Percentiles rank a stretch among this genome's conserved stretches.
Evolutionary conservation across 2,329 filamentous ascomycete genomes (phyloP).

Genomic region (Chaetothyriales sp.): DNA sequence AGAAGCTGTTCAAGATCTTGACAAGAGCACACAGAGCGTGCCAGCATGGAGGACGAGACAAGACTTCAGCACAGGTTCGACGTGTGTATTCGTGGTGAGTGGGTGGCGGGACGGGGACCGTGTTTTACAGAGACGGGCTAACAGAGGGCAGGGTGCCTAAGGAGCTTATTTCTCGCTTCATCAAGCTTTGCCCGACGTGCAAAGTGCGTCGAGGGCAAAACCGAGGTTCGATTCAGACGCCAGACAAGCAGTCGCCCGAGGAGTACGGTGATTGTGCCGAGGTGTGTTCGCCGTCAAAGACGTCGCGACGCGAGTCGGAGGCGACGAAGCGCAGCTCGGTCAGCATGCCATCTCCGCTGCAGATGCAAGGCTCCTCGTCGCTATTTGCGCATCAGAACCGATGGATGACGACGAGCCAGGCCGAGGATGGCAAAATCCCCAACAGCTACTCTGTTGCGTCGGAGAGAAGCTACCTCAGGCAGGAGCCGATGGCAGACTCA

Average conservation of each 20-base stretch:
- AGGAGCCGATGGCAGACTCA: neutral
- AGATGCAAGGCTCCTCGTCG: slow-evolving; percentile 12
- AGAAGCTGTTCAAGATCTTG: slow-evolving; percentile 39
- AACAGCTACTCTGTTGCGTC: neutral
- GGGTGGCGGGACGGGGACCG: neutral
- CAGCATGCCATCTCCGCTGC: slow-evolving; percentile 8
- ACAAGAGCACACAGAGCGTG: slow-evolving; percentile 38
- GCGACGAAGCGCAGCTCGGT: slow-evolving; percentile 1
- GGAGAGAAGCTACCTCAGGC: neutral
- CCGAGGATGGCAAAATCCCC: neutral
- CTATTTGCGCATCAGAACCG: slow-evolving; percentile 16
- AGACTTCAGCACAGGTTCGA: slow-evolving; percentile 39
- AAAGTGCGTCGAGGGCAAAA: slow-evolving; percentile 32
- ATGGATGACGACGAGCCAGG: slow-evolving; percentile 10
- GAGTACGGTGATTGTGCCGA: neutral
- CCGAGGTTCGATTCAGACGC: slow-evolving; percentile 10
- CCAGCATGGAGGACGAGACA: slow-evolving; percentile 39
- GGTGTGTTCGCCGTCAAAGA: neutral
- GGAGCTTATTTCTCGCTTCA: slow-evolving; percentile 38
- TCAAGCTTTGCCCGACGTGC: slow-evolving; percentile 38
- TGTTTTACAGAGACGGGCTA: neutral
- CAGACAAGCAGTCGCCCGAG: slow-evolving; percentile 5
- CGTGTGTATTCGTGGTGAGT: slow-evolving; percentile 38
- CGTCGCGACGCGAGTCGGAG: slow-evolving; percentile 7
- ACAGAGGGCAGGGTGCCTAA: slow-evolving; percentile 33